Evolutionary conservation across 345 rosid species (phyloP).

Genomic region (Populus pruinosa): DNA sequence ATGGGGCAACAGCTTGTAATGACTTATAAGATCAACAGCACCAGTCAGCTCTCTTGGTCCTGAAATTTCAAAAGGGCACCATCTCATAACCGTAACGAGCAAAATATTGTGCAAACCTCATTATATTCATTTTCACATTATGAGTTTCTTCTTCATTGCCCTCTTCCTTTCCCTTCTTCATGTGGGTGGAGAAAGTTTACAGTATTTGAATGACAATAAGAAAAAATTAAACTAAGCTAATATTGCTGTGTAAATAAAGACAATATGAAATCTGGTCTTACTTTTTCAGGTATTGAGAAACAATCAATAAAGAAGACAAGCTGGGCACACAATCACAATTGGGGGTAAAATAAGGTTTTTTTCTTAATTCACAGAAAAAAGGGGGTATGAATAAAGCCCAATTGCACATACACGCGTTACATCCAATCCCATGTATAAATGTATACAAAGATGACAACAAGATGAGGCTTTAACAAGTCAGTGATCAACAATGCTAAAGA

Average conservation of each 20-base stretch:
- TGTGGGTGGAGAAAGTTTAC: neutral
- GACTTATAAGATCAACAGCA: slow-evolving; percentile 36
- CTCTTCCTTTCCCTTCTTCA: neutral
- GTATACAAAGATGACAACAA: neutral
- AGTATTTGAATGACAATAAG: neutral
- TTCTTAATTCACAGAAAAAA: neutral
- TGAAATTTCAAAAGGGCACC: neutral
- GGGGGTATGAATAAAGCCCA: neutral
- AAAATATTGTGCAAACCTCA: neutral
- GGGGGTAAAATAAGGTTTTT: neutral
- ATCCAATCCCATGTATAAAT: neutral
- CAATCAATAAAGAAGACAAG: neutral
- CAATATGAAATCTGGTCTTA: neutral
- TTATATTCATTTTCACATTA: neutral
- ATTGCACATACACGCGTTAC: neutral
- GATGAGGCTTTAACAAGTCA: neutral
- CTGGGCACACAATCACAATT: neutral
- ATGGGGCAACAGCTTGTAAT: slow-evolving; percentile 30
- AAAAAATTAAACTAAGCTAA: neutral
- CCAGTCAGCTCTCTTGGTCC: slow-evolving; percentile 40
- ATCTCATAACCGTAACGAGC: neutral
- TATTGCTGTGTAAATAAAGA: neutral
- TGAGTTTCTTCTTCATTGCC: neutral
- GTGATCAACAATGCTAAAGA: neutral
- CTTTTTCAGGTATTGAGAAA: neutral